Evolutionary conservation across 805 yeast species (phyloP).

Genomic region (Spencermartinsiella europaea): DNA sequence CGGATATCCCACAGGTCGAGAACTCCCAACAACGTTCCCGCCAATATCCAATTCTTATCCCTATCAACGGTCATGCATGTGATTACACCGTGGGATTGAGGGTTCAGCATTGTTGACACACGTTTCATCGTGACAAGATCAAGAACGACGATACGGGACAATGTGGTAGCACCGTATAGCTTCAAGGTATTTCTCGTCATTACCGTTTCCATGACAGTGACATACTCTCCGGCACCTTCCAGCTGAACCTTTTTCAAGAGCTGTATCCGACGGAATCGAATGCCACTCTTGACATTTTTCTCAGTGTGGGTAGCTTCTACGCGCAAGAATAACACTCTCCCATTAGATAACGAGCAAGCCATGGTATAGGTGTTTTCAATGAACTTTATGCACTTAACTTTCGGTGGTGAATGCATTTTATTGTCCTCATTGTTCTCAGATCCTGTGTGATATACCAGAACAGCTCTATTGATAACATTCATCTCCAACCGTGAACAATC

Average conservation of each 20-base stretch:
- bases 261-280: background rate
- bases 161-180: constrained; percentile 49
- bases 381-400: constrained; percentile 28
- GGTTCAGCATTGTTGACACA: constrained; percentile 43
- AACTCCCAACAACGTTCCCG: constrained; percentile 73
- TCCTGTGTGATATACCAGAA: constrained; percentile 4
- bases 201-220: background rate
- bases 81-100: constrained; percentile 60
- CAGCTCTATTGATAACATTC: constrained; percentile 39
- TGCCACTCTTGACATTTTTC: background rate
- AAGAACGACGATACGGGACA: constrained; percentile 45
- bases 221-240: background rate
- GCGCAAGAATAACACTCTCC: constrained; percentile 24
- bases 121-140: constrained; percentile 56
- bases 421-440: constrained; percentile 7
- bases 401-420: constrained; percentile 21
- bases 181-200: background rate
- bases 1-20: constrained; percentile 79
- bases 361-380: constrained; percentile 28
- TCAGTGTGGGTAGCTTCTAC: constrained; percentile 6
- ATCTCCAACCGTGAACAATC: constrained; percentile 60
- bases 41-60: constrained; percentile 54
- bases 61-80: constrained; percentile 54
- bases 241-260: background rate
- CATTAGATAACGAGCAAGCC: constrained; percentile 29